Evolutionary conservation across 2,329 filamentous ascomycete genomes (phyloP), one percentile per base, ranked within the genome.

Genomic region (Ceratocystis ficicola): DNA sequence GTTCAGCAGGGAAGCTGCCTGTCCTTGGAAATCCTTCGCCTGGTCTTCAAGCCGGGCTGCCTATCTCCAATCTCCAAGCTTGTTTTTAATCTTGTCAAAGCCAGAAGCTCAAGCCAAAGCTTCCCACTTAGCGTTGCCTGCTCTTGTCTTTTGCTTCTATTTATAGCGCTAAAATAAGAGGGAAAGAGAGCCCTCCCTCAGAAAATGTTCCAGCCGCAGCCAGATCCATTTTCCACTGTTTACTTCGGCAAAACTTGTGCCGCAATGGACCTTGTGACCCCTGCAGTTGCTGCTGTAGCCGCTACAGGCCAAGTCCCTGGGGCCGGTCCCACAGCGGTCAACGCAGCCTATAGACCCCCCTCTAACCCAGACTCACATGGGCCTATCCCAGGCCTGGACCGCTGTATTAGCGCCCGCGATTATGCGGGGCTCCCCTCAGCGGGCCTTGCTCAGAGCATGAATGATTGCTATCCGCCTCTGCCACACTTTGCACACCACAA

Each of bases 151-250:
- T 52, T 12, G 20, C n/a, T 52, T 25, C 22, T 25, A 25, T 25
- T 41, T 15, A 41, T 41, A 41, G 36, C 12, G 36, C 10, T 41
- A 3, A 41, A 4, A 4, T 41, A 41, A 5, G 15, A 41, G 36
- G 36, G 36, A 25, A 52, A 52, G 48, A n/a, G 22, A 44, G 30
- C 52, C 28, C 41, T 32, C 3, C 36, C 30, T 17, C 41, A 69
- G 77, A 69, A 78, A 73, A 83, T 83, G 81, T 83, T 81, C 75
- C 78, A 81, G 73, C 78, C 81, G 71, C 78, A 81, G 70, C 75
- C 79, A 65, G 79, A 78, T 65, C 77, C 80, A 65, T 81, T 77
- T 69, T 73, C 76, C 69, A 73, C 76, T 70, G 78, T 77, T 71
- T 75, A 73, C 70, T 76, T 75, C 8, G 52, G 52, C 22, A 28